Percentiles rank a stretch among this genome's conserved stretches.
Conservation (phyloP, 306 rosid genomes). For the Cicer chorassanicum region DNA sequence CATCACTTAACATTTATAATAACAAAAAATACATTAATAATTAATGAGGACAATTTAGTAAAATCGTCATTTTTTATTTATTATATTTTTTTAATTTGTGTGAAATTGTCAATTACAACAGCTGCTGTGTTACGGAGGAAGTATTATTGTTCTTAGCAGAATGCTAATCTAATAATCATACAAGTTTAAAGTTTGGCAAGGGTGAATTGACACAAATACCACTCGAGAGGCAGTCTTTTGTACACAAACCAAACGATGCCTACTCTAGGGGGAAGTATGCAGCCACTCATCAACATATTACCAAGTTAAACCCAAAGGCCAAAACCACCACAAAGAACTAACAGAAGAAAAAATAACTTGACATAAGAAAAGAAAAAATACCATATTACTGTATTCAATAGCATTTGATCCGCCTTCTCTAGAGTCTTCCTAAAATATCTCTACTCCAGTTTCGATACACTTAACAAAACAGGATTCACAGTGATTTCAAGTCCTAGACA, state of each 20-base stretch:
- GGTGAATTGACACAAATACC: slow-evolving; percentile 49
- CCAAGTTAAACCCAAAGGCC: neutral
- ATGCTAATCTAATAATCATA: no score
- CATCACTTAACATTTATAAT: no score
- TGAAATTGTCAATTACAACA: no score
- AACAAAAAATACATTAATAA: no score
- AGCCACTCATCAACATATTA: neutral
- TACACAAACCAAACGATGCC: slow-evolving; percentile 94
- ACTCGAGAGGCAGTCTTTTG: slow-evolving; percentile 86
- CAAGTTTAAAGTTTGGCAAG: no score
- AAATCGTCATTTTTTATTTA: no score
- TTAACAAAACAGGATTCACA: slow-evolving; percentile 34
- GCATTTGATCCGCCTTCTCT: slow-evolving; percentile 14
- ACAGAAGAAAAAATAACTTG: neutral
- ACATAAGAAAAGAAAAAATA: neutral
- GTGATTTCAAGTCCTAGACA: slow-evolving; percentile 35
- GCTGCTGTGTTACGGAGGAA: no score
- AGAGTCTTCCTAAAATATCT: slow-evolving; percentile 38
- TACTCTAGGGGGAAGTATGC: slow-evolving; percentile 76
- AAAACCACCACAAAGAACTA: slow-evolving; percentile 1
- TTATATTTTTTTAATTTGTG: no score
- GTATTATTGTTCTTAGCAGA: no score
- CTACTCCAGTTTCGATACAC: slow-evolving; percentile 36
- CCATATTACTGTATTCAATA: neutral
- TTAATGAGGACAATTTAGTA: no score